Evolutionary conservation across 768 basidiomycete genomes (phyloP).

Genomic region (Tulasnella sp.): DNA sequence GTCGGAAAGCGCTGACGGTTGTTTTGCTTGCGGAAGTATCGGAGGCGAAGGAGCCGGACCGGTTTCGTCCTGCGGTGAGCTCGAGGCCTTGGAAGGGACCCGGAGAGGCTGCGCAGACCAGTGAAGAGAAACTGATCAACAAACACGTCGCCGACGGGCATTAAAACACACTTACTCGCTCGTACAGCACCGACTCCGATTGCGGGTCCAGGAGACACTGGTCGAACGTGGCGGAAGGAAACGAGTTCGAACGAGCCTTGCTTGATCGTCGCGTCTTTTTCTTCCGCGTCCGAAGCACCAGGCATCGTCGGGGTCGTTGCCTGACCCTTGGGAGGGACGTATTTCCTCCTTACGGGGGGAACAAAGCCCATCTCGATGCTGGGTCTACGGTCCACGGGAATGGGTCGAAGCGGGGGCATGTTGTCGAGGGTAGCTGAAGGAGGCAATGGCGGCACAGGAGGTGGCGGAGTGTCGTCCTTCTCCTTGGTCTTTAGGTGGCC

Average conservation of each 20-base stretch:
- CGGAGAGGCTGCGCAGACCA: background rate
- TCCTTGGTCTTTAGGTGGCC: background rate
- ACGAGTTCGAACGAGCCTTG: slow-evolving; percentile 10
- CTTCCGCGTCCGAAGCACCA: background rate
- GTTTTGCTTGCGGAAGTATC: background rate
- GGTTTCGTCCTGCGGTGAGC: background rate
- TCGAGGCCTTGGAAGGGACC: slow-evolving; percentile 9
- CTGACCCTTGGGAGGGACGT: background rate
- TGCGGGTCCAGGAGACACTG: slow-evolving; percentile 3
- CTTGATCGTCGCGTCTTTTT: background rate
- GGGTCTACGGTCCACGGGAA: background rate
- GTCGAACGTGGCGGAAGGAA: slow-evolving; percentile 9
- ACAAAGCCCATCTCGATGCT: background rate
- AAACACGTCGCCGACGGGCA: background rate
- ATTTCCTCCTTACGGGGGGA: background rate
- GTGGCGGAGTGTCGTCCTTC: background rate
- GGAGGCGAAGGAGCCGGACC: slow-evolving; percentile 3
- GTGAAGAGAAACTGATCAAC: background rate
- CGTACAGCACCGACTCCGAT: background rate
- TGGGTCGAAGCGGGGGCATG: background rate
- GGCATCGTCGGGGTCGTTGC: background rate
- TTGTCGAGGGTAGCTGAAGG: background rate
- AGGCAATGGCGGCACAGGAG: background rate
- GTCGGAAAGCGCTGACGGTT: slow-evolving; percentile 14
- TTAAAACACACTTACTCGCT: background rate